Evolutionary conservation across 345 rosid species (phyloP).

Genomic region (Pistacia integerrima): DNA sequence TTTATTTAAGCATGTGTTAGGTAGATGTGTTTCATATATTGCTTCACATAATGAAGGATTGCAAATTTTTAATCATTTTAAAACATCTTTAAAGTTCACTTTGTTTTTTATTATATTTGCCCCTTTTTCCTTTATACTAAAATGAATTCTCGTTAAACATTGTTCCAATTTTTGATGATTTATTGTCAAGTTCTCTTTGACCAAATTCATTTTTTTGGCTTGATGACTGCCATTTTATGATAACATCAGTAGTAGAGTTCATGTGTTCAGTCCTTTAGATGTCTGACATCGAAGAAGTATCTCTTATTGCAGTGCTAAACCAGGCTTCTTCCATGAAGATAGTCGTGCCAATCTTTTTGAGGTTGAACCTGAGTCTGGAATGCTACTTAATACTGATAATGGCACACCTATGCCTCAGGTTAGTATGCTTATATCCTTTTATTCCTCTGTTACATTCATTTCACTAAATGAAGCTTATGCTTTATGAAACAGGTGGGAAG

Average conservation of each 20-base stretch:
- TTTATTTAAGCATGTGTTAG: not conserved
- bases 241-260: not conserved
- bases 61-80: not conserved
- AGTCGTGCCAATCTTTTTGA: slow-evolving; percentile 85
- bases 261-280: slow-evolving; percentile 15
- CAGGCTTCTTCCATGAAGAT: slow-evolving; percentile 93
- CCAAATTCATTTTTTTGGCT: not conserved
- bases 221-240: not conserved
- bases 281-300: slow-evolving; percentile 23
- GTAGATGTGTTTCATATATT: not conserved
- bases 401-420: slow-evolving; percentile 98
- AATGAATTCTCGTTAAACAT: not conserved
- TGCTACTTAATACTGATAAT: slow-evolving; percentile 91
- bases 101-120: not conserved
- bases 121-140: not conserved
- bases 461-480: not conserved
- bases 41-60: not conserved
- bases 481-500: slow-evolving; percentile 62
- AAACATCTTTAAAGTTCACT: not conserved
- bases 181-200: not conserved
- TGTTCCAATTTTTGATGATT: not conserved
- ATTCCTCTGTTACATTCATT: not conserved
- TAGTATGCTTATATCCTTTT: slow-evolving; percentile 11
- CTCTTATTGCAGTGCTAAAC: slow-evolving; percentile 70
- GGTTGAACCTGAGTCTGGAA: slow-evolving; percentile 83